These are phyloP conservation scores for Fusarium longipes DNA, from an alignment of 2,329 filamentous ascomycete genomes.

Conservation along the genomic window DNA sequence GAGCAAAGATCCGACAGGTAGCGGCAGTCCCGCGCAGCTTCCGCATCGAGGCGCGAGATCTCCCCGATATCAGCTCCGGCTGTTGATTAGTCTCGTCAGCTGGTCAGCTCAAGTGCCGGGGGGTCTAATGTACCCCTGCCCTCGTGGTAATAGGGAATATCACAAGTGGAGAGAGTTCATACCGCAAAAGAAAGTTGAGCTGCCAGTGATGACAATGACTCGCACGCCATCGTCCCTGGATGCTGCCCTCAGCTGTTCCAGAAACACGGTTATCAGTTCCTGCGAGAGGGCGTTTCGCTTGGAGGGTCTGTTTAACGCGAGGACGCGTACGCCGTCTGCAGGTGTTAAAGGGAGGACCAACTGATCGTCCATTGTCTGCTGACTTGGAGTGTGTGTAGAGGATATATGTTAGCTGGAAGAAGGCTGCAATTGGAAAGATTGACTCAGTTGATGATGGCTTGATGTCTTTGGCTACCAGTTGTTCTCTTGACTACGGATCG, in stretches of 20 bases:
- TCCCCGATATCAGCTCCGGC: slow-evolving; percentile 53
- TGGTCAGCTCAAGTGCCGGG: slow-evolving; percentile 22
- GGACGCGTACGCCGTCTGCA: slow-evolving; percentile 55
- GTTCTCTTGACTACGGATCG: background rate
- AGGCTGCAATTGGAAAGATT: slow-evolving; percentile 15
- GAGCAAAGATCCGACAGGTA: slow-evolving; percentile 57
- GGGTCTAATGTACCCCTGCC: background rate
- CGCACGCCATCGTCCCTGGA: slow-evolving; percentile 47
- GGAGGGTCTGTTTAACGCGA: slow-evolving; percentile 64
- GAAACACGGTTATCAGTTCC: slow-evolving; percentile 59
- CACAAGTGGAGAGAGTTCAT: slow-evolving; percentile 2
- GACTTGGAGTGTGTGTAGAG: background rate
- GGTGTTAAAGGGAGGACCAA: slow-evolving; percentile 46
- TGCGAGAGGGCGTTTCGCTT: slow-evolving; percentile 69
- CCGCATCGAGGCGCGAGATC: slow-evolving; percentile 50
- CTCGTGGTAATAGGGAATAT: background rate
- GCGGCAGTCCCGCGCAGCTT: slow-evolving; percentile 48
- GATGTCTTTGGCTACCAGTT: background rate
- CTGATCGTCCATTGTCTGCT: slow-evolving; percentile 25
- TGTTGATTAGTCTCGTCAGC: slow-evolving; percentile 32
- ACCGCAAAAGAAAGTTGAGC: slow-evolving; percentile 53
- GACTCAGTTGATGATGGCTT: background rate
- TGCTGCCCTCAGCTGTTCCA: slow-evolving; percentile 44
- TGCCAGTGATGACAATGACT: slow-evolving; percentile 55
- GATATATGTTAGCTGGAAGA: background rate